Conservation (phyloP, 164 flowering plant species). For the Magnolia kwangsiensis region DNA sequence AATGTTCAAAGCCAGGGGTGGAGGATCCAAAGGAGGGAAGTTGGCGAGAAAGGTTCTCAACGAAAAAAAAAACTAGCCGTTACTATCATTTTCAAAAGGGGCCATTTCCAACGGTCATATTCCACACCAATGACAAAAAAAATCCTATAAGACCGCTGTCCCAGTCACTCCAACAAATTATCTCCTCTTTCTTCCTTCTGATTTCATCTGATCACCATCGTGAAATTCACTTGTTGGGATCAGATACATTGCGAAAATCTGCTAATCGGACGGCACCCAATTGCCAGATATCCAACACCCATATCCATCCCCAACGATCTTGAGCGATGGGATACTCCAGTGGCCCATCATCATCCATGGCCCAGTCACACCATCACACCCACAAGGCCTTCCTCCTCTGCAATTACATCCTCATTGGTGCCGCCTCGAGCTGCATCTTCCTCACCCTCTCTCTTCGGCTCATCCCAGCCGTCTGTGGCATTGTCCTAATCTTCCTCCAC, state of each 20-base stretch:
- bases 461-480: constrained; percentile 63
- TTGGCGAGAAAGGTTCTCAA: background rate
- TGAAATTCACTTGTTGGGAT: background rate
- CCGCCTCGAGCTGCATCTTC: constrained; percentile 85
- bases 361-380: background rate
- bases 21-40: background rate
- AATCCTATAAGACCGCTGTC: constrained; percentile 5
- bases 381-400: constrained; percentile 65
- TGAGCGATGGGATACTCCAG: background rate
- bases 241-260: background rate
- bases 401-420: constrained; percentile 80
- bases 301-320: too few relatives aligned
- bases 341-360: constrained; percentile 14
- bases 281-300: too few relatives aligned
- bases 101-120: constrained; percentile 17
- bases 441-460: constrained; percentile 79
- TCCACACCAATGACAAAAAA: constrained; percentile 1
- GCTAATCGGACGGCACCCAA: too few relatives aligned
- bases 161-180: background rate
- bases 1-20: background rate
- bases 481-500: constrained; percentile 82
- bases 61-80: constrained; percentile 18
- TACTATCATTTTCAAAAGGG: constrained; percentile 1
- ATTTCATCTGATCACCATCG: background rate
- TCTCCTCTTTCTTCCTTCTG: background rate